These are phyloP conservation scores for Primulina eburnea DNA, from an alignment of 257 asterid species.

Conservation along the genomic window DNA sequence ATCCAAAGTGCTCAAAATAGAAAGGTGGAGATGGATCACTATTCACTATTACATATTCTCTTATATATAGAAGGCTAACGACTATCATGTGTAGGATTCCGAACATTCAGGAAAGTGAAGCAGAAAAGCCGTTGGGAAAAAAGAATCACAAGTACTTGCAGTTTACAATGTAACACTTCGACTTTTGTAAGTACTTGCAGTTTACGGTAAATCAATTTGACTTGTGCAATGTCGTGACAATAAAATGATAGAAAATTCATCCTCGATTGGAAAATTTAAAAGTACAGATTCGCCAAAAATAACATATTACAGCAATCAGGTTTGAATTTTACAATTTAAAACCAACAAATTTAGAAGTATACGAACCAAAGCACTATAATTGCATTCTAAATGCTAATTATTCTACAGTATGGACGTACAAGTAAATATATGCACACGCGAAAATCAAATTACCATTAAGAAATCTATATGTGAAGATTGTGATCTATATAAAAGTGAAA, in stretches of 20 bases:
- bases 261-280: neutral
- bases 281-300: neutral
- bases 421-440: neutral
- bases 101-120: neutral
- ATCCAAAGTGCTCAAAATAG: neutral
- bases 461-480: neutral
- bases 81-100: neutral
- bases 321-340: neutral
- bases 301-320: neutral
- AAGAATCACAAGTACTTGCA: neutral
- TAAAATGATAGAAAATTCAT: neutral
- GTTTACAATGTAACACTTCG: neutral
- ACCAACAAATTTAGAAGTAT: neutral
- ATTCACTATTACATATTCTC: neutral
- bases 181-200: neutral
- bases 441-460: neutral
- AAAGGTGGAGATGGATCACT: neutral
- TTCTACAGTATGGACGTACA: neutral
- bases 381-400: neutral
- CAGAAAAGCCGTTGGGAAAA: neutral
- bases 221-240: neutral
- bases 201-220: neutral
- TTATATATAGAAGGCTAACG: neutral
- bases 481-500: no score
- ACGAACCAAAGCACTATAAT: neutral